Evolutionary conservation across 2,329 filamentous ascomycete species (phyloP), one percentile per base, ranked within the genome.

Genomic region (Penicillium sp.): DNA sequence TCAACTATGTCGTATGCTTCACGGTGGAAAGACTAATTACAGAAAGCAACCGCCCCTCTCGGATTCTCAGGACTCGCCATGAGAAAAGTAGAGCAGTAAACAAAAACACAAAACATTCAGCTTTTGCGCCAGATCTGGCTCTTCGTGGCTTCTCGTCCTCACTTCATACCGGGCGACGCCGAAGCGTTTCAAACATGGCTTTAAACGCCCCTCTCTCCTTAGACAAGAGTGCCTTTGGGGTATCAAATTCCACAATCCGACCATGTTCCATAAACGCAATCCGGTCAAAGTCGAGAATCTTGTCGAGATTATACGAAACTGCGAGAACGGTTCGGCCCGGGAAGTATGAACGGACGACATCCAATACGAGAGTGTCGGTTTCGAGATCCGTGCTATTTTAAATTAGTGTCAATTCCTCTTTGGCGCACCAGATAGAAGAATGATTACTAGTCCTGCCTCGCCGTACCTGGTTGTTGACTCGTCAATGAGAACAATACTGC

Each of bases 301-400:
- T 61, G 43, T 76, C 71, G 33, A 79, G 59, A 12, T 74, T 73
- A 62, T 80, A 76, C 8, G 73, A 76, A 8, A 80, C 73, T 2
- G 73, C 69, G 46, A 80, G 70, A 46, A 86, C 74, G 0, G 83
- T 86, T 41, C 77, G 76, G 1, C 66, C 63, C 0, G 60, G 55
- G 55, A 83, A 80, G 7, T 71, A 64, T 9, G 66, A 60, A 5
- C 77, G 71, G 43, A 82, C 71, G 12, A 79, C 68, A 12, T 65
- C 64, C 55, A 81, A 77, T 61, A 82, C 78, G 9, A 70, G 63
- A 11, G 67, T 64, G 51, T 82, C 79, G 1, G 79, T 81, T 32
- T 72, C 69, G 4, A 67, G 64, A 55, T 83, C 80, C n/a, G 82
- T 73, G 48, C 73, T 78, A 37, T 18, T 18, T 18, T 18, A 18